Evolutionary conservation across 2,329 filamentous ascomycete genomes (phyloP).

Genomic region (Colletotrichum navitas): DNA sequence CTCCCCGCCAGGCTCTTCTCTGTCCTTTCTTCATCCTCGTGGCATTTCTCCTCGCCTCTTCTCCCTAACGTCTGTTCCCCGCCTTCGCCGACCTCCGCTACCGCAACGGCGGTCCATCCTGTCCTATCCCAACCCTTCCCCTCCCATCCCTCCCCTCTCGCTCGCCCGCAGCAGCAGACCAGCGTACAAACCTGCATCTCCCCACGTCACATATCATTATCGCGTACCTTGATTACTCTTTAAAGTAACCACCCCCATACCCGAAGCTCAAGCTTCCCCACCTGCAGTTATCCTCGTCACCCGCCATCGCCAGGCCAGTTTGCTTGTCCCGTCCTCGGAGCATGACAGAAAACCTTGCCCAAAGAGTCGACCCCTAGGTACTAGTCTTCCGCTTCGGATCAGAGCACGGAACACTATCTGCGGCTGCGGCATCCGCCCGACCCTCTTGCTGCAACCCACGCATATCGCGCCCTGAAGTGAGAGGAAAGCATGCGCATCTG

Average conservation of each 20-base stretch:
- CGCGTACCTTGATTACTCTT: conserved; percentile 32
- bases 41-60: conserved; percentile 34
- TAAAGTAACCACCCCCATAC: conserved; percentile 39
- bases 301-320: conserved; percentile 18
- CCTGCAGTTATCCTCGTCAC: conserved; percentile 35
- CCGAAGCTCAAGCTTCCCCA: conserved; percentile 37
- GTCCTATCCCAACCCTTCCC: conserved; percentile 8
- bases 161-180: conserved; percentile 19
- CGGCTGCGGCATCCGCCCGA: conserved; percentile 19
- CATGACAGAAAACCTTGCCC: conserved; percentile 36
- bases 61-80: conserved; percentile 24
- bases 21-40: conserved; percentile 30
- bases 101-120: conserved; percentile 29
- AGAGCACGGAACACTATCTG: conserved; percentile 20
- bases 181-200: conserved; percentile 24
- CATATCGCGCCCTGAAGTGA: conserved; percentile 7
- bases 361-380: conserved; percentile 35
- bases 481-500: conserved; percentile 32
- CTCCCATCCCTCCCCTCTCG: conserved; percentile 12
- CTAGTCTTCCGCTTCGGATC: conserved; percentile 29
- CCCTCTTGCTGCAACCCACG: conserved; percentile 17
- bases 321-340: conserved; percentile 35
- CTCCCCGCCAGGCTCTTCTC: conserved; percentile 35
- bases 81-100: conserved; percentile 36
- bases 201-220: conserved; percentile 39